Conservation (phyloP, 1,139 yeast genomes). For the Candida tunisiensis region DNA sequence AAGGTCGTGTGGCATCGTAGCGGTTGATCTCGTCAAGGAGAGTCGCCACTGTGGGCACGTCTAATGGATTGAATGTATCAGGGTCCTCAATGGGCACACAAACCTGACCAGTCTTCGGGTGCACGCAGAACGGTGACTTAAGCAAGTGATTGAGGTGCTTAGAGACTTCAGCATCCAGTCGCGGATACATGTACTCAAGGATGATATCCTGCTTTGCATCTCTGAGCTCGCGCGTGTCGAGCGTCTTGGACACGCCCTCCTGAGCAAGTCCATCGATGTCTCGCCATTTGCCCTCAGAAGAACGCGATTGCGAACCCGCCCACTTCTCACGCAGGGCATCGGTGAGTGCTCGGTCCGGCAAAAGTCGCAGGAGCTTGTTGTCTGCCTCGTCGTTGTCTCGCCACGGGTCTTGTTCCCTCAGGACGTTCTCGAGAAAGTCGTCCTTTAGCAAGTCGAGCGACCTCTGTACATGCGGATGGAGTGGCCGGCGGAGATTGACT, state of each 20-base stretch:
- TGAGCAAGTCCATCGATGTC: slow-evolving; percentile 54
- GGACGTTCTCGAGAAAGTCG: slow-evolving; percentile 46
- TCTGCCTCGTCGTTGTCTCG: slow-evolving; percentile 27
- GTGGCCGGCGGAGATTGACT: slow-evolving; percentile 47
- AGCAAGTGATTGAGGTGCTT: slow-evolving; percentile 79
- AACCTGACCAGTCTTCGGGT: slow-evolving; percentile 90
- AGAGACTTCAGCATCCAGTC: slow-evolving; percentile 87
- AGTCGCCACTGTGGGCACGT: slow-evolving; percentile 58
- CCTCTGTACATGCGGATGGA: slow-evolving; percentile 64
- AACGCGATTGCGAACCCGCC: slow-evolving; percentile 5
- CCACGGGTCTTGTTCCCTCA: slow-evolving; percentile 86
- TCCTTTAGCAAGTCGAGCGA: slow-evolving; percentile 51
- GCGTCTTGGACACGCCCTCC: slow-evolving; percentile 26
- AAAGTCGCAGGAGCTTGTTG: slow-evolving; percentile 41
- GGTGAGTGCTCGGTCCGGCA: slow-evolving; percentile 40
- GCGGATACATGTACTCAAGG: slow-evolving; percentile 69
- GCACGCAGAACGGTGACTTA: slow-evolving; percentile 96
- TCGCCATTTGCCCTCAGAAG: slow-evolving; percentile 56
- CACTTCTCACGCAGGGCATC: slow-evolving; percentile 31
- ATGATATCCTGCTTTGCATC: slow-evolving; percentile 80
- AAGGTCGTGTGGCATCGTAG: slow-evolving; percentile 12
- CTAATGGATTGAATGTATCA: slow-evolving; percentile 58
- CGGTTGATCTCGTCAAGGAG: slow-evolving; percentile 39
- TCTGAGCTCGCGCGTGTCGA: slow-evolving; percentile 24
- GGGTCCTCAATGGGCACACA: slow-evolving; percentile 83